Evolutionary conservation across 768 basidiomycete species (phyloP).

Genomic region (Chalciporus piperatus): DNA sequence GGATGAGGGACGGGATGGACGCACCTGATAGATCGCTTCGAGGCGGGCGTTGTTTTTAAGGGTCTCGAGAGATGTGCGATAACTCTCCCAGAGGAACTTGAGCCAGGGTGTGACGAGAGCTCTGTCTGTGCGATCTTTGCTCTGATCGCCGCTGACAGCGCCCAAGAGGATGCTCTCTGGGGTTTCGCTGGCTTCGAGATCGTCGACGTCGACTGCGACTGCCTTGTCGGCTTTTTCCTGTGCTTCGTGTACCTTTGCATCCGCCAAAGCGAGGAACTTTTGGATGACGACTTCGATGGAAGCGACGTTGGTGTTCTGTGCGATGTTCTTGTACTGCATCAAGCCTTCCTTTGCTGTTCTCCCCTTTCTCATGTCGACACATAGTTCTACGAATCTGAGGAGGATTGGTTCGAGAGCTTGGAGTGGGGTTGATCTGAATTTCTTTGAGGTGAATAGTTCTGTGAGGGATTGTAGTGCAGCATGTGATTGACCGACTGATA

Average conservation of each 20-base stretch:
- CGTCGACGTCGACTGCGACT: conserved; percentile 82
- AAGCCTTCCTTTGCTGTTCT: conserved; percentile 92
- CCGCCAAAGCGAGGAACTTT: conserved; percentile 76
- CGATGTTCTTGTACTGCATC: conserved; percentile 97
- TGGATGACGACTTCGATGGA: conserved; percentile 92
- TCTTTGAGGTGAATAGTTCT: conserved; percentile 91
- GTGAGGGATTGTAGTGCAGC: conserved; percentile 88
- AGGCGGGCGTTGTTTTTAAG: conserved; percentile 93
- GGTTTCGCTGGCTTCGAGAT: conserved; percentile 93
- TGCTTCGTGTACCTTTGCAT: conserved; percentile 79
- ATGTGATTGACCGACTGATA: conserved; percentile 87
- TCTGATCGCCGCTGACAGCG: conserved; percentile 87
- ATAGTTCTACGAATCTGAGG: conserved; percentile 93
- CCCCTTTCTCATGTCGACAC: conserved; percentile 92
- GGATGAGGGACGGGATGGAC: conserved; percentile 17
- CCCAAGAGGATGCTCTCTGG: conserved; percentile 89
- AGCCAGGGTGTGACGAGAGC: conserved; percentile 96
- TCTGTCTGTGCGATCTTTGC: conserved; percentile 90
- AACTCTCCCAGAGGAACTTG: conserved; percentile 98
- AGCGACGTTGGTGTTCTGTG: conserved; percentile 86
- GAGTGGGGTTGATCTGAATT: conserved; percentile 89
- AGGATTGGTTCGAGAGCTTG: conserved; percentile 92
- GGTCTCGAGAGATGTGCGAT: conserved; percentile 92
- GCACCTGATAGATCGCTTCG: conserved; percentile 90
- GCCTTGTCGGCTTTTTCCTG: conserved; percentile 82